A percentile compares a stretch with the other conserved stretches of the same genome.
phyloP scores from a whole-genome alignment of 2,329 filamentous ascomycete genomes.

The Tothia fuscella region DNA sequence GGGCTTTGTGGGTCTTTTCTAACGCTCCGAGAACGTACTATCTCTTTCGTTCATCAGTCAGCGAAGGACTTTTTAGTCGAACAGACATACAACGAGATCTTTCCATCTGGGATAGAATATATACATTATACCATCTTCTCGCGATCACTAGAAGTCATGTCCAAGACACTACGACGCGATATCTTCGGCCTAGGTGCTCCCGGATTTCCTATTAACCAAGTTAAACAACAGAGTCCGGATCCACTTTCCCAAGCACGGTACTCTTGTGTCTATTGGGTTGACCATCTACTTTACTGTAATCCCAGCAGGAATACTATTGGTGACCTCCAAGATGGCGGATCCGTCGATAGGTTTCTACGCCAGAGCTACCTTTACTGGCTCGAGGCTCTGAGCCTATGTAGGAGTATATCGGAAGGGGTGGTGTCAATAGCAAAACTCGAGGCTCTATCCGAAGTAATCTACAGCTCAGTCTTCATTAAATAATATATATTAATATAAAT shows the following conservation, averaged over 20 bases:
- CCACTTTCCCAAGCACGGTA: conserved; percentile 17
- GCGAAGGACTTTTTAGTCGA: conserved; percentile 30
- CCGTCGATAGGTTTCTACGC: conserved; percentile 11
- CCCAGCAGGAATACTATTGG: conserved; percentile 6
- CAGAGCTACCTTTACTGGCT: conserved; percentile 14
- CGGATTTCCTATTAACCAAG: conserved; percentile 14
- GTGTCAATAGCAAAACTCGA: conserved; percentile 13
- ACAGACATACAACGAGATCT: conserved; percentile 16
- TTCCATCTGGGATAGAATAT: conserved; percentile 17
- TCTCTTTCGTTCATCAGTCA: conserved; percentile 33
- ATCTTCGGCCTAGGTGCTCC: conserved; percentile 16
- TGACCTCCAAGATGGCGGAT: conserved; percentile 10
- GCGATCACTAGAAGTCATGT: conserved; percentile 22
- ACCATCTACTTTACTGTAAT: conserved; percentile 23
- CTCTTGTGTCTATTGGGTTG: conserved; percentile 24
- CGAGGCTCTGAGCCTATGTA: conserved; percentile 14
- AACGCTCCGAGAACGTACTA: conserved; percentile 17
- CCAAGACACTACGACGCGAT: conserved; percentile 16
- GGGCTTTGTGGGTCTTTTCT: conserved; percentile 31
- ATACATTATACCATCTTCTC: conserved; percentile 24
- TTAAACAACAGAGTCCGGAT: conserved; percentile 17
- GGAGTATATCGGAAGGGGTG: conserved; percentile 14
- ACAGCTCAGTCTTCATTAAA: background rate
- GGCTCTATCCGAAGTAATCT: conserved; percentile 12
- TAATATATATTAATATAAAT: conserved; percentile 9